These are phyloP conservation scores for Xanthoconium stramineum DNA, from an alignment of 768 basidiomycete species.

Conservation along the genomic window DNA sequence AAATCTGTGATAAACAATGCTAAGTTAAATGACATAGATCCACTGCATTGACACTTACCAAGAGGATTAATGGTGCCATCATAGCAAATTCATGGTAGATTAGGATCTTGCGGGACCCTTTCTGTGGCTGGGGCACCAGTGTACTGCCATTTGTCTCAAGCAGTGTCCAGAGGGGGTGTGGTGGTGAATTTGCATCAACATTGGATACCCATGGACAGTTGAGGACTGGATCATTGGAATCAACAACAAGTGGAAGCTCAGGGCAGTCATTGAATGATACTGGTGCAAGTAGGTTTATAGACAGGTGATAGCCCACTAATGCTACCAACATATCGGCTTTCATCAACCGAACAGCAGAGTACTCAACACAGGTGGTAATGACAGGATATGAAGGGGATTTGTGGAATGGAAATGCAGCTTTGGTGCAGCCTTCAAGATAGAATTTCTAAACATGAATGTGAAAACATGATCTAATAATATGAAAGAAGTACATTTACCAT, in stretches of 20 bases:
- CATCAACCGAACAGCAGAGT: neutral
- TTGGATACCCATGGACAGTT: neutral
- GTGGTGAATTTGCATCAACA: neutral
- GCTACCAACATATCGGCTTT: constrained; percentile 7
- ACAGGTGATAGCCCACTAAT: constrained; percentile 2
- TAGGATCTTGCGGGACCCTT: neutral
- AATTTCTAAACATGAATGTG: constrained; percentile 2
- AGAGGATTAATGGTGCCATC: constrained; percentile 4
- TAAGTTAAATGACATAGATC: too few species aligned
- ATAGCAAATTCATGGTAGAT: constrained; percentile 2
- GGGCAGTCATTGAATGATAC: constrained; percentile 4
- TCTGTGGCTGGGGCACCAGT: neutral
- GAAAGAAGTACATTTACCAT: neutral
- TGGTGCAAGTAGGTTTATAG: neutral
- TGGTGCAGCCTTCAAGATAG: constrained; percentile 4
- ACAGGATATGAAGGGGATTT: neutral
- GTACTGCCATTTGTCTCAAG: neutral
- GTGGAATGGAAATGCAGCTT: constrained; percentile 4
- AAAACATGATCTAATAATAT: neutral
- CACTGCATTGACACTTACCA: too few species aligned
- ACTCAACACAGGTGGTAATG: neutral
- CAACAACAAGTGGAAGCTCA: too few species aligned
- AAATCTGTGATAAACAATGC: too few species aligned
- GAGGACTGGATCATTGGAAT: too few species aligned
- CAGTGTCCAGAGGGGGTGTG: neutral